Evolutionary conservation across 2,329 filamentous ascomycete species (phyloP).

Genomic region (Fusarium sp.): DNA sequence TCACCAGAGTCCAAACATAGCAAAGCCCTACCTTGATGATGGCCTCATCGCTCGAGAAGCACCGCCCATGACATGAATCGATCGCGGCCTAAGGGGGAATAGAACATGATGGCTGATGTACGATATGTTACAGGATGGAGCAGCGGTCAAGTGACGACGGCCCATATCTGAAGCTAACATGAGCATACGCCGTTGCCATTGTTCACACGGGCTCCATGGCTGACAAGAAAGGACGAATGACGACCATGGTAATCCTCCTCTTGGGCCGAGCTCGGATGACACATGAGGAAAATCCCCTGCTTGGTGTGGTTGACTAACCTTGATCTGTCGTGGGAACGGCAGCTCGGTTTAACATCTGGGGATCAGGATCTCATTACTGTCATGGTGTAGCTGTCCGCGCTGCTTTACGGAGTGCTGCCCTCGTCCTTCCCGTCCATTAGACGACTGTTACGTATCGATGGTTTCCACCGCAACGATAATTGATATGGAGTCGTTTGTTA

Average conservation of each 20-base stretch:
- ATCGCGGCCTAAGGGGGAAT: constrained; percentile 40
- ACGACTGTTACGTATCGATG: constrained; percentile 36
- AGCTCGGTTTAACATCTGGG: constrained; percentile 39
- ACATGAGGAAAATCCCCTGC: constrained; percentile 44
- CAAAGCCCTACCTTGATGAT: constrained; percentile 42
- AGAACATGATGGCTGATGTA: constrained; percentile 14
- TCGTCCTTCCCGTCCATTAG: constrained; percentile 26
- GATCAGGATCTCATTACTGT: constrained; percentile 37
- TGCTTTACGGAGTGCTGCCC: constrained; percentile 23
- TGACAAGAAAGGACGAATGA: constrained; percentile 41
- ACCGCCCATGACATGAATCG: constrained; percentile 41
- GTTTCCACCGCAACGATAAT: constrained; percentile 38
- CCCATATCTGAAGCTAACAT: constrained; percentile 41
- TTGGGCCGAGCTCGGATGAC: constrained; percentile 42
- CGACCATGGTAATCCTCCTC: constrained; percentile 33
- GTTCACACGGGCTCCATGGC: constrained; percentile 42
- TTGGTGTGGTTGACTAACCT: constrained; percentile 32
- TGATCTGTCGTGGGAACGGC: constrained; percentile 30
- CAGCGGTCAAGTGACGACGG: constrained; percentile 47
- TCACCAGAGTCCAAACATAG: constrained; percentile 32
- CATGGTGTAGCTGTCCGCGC: constrained; percentile 27
- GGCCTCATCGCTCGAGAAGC: constrained; percentile 45
- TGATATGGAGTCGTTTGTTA: constrained; percentile 41
- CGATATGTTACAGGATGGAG: constrained; percentile 35
- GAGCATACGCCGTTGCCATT: constrained; percentile 31